Base-by-base conservation (phyloP, 768 basidiomycete genomes). In the Saitozyma sp. region DNA sequence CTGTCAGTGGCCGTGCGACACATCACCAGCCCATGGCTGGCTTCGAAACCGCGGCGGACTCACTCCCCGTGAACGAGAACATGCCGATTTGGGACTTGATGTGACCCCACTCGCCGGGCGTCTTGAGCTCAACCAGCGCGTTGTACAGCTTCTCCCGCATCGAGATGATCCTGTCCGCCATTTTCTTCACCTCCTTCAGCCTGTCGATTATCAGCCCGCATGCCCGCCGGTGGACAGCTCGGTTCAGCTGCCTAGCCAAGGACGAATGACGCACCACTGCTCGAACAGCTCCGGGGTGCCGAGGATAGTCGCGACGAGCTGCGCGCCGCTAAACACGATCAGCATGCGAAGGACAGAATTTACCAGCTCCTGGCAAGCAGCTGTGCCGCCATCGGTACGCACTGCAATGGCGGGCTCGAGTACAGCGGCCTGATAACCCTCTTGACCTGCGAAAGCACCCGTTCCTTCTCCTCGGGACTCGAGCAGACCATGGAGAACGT, bases 401-500 rank as follows among this genome's bases (percentile, higher is more conserved):
- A 74, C 75, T 79, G 78, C 20, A 77, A 52, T n/a, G 95, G 96
- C 63, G 96, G 95, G 84, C 95, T 97, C 59, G 95, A 98, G 83
- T 97, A 97, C 87, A 97, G 89, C 45, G 93, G 92, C 11, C 96
- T 88, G 69, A 96, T 88, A 63, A 98, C 81, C 64, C 97, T 92
- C 84, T 94, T 93, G 77, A 98, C 82, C 80, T 97, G 96, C 78
- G 88, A 90, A 79, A 93, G 88, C 43, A 96, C 87, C 52, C 92
- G 87, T 80, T 87, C 83, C 51, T 88, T 88, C 53, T 88, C 84
- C 49, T 90, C 91, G 72, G 83, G 78, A 62, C 82, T 81, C 38
- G 84, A 78, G 9, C 87, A 83, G 45, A 82, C 79, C 75, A 99
- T 78, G 19, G 94, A 95, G 84, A 99, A 94, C 11, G 91, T 89